Base-by-base conservation (phyloP, 257 asterid species). In the Lycium barbarum region DNA sequence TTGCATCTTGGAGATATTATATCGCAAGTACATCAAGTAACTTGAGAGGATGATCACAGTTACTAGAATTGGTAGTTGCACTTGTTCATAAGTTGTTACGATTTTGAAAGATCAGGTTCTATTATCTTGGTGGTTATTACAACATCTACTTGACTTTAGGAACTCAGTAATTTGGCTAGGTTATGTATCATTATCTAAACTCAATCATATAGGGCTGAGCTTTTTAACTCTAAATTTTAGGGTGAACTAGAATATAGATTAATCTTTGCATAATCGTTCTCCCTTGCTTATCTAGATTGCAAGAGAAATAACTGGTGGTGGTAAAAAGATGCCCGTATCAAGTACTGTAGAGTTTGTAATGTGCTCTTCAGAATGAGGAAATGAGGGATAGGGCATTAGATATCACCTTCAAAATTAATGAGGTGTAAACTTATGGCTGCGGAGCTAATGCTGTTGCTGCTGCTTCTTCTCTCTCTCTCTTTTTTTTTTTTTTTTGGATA, bases 91-190 rank as follows among this genome's bases (percentile, higher is more conserved):
- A 0, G 61, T 49, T 74, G 43, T 74, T 74, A n/a, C 6, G 0
- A 72, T 9, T 43, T 11, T 72, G 80, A 45, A 45, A n/a, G 58
- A 45, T 43, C n/a, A 0, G 35, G 80, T 45, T 72, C 43, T 47
- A 11, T 74, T 74, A 47, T 74, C 40, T 74, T 22, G 81, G 81
- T 74, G 58, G 59, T 49, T 20, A 74, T 74, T 49, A 10, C 40
- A 20, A 5, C 61, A 74, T 74, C 81, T 20, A 47, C 81, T 40
- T 74, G 81, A 73, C 3, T 20, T 10, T 20, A 72, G 36, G 35
- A 72, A 9, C 43, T 47, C n/a, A 20, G 80, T 36, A 45, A 18
- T 72, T 18, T 10, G 18, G 20, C 18, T 72, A 72, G 57, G 43
- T n/a, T n/a, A 72, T 71, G 35, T 43, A 10, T 43, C 79, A 71